A percentile compares a stretch with the other conserved stretches of the same genome.
phyloP scores from a whole-genome alignment of 306 rosid genomes.

The Senna tora region DNA sequence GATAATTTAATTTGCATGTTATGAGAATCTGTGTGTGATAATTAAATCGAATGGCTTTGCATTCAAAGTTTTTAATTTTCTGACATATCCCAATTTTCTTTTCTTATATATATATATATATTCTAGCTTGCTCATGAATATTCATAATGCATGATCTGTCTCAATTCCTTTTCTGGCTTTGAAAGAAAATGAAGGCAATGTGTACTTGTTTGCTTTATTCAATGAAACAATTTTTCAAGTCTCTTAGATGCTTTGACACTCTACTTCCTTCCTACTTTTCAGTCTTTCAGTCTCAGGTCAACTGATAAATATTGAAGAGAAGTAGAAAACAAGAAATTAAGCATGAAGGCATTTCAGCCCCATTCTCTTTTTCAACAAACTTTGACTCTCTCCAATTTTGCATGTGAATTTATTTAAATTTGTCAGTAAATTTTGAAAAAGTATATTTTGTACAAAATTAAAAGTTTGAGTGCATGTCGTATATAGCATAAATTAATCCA shows the following conservation, averaged over 20 bases:
- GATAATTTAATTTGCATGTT: conserved; percentile 7
- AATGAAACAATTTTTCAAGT: conserved; percentile 33
- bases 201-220: conserved; percentile 24
- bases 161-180: conserved; percentile 29
- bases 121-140: too few relatives aligned
- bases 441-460: too few relatives aligned
- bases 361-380: too few relatives aligned
- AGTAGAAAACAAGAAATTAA: not conserved
- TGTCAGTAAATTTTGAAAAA: too few relatives aligned
- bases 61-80: conserved; percentile 36
- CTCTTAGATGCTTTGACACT: not conserved
- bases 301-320: not conserved
- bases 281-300: not conserved
- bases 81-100: conserved; percentile 13
- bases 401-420: too few relatives aligned
- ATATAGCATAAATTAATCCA: too few relatives aligned
- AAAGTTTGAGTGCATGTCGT: too few relatives aligned
- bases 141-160: too few relatives aligned
- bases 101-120: too few relatives aligned
- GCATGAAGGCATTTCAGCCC: too few relatives aligned
- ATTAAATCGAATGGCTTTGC: not conserved
- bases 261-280: not conserved
- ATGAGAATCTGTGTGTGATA: conserved; percentile 40
- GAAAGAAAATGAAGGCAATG: too few relatives aligned
- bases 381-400: too few relatives aligned